These are phyloP conservation scores for Brassica juncea DNA, from an alignment of 345 rosid genomes.

Conservation along the genomic window DNA sequence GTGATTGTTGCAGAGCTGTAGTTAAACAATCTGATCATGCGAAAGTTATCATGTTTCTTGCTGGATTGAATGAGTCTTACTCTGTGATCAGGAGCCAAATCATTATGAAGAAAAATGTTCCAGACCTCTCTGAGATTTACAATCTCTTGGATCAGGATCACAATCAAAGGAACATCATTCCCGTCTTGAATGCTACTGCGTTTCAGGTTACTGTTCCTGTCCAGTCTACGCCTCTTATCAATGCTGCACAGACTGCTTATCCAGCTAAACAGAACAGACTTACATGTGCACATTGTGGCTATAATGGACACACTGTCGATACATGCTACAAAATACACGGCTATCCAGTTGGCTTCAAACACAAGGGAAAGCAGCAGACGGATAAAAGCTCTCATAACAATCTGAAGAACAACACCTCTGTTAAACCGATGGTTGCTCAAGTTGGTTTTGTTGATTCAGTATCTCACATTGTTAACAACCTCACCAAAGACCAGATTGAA, in stretches of 20 bases:
- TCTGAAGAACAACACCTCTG: no score
- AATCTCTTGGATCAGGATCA: neutral
- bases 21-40: neutral
- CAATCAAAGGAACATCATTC: neutral
- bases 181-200: neutral
- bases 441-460: no score
- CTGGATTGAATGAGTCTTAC: no score
- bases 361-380: neutral
- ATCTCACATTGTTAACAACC: neutral
- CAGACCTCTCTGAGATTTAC: neutral
- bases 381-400: neutral
- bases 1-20: neutral
- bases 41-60: no score
- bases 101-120: neutral
- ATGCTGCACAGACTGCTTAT: neutral
- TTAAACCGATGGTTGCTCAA: neutral
- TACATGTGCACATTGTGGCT: neutral
- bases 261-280: neutral
- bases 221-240: no score
- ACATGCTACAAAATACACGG: neutral
- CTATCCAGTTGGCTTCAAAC: neutral
- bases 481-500: no score
- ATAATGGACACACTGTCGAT: neutral
- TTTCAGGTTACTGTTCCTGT: neutral
- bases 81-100: no score